Conservation (phyloP, 352 stramenopile genomes). For the Pythium myriotylum region DNA sequence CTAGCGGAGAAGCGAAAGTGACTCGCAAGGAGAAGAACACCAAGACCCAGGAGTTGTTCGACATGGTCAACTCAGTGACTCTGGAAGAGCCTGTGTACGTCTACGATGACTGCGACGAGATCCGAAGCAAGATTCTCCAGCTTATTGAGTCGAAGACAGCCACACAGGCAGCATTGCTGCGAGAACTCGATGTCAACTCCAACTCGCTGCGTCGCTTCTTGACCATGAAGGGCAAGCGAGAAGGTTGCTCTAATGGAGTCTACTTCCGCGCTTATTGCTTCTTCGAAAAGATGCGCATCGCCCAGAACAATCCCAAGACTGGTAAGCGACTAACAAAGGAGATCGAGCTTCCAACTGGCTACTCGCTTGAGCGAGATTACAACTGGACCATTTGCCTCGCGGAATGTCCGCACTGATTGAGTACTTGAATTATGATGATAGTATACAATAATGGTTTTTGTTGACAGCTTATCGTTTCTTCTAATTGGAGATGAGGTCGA, state of each 20-base stretch:
- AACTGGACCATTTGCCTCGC: too few species aligned
- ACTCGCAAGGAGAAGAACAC: conserved; percentile 31
- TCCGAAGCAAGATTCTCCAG: conserved; percentile 53
- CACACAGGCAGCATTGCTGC: conserved; percentile 45
- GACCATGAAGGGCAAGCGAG: conserved; percentile 47
- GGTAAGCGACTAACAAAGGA: conserved; percentile 49
- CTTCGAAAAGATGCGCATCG: conserved; percentile 59
- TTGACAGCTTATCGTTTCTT: conserved; percentile 7
- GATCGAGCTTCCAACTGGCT: conserved; percentile 24
- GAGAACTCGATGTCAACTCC: conserved; percentile 42
- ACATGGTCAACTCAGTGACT: conserved; percentile 40
- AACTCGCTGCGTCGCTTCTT: conserved; percentile 56
- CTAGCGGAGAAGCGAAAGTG: conserved; percentile 27
- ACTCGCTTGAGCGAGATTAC: conserved; percentile 36
- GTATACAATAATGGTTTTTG: conserved; percentile 4
- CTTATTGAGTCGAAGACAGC: conserved; percentile 39
- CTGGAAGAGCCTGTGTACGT: conserved; percentile 45
- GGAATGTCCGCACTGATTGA: too few species aligned
- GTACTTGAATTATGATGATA: conserved; percentile 7
- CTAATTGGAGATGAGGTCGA: conserved; percentile 68
- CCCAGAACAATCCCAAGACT: conserved; percentile 43
- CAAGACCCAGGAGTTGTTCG: conserved; percentile 34
- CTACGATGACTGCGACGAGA: conserved; percentile 58
- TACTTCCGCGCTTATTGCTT: conserved; percentile 54
- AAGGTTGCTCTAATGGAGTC: conserved; percentile 50